These are phyloP conservation scores for Kandelia obovata DNA, from an alignment of 345 rosid species.

Conservation along the genomic window DNA sequence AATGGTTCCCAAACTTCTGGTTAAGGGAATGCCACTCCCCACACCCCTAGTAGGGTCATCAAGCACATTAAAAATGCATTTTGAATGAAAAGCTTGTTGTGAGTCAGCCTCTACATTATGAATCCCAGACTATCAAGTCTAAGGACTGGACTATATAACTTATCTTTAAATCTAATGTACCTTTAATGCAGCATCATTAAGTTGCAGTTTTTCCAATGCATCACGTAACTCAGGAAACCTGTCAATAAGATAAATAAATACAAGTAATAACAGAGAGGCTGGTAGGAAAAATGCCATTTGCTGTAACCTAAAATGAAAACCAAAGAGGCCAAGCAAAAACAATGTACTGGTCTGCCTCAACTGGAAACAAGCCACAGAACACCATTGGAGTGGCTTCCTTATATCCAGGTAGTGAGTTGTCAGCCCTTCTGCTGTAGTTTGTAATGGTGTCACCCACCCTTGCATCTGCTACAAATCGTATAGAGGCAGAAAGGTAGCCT, in stretches of 20 bases:
- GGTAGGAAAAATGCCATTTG: constrained; percentile 9
- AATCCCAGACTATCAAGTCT: neutral
- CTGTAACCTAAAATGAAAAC: neutral
- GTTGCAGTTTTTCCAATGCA: constrained; percentile 94
- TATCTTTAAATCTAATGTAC: constrained; percentile 25
- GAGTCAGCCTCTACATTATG: neutral
- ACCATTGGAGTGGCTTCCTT: constrained; percentile 99
- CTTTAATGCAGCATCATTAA: constrained; percentile 97
- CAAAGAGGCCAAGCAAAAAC: constrained; percentile 20
- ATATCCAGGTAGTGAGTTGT: constrained; percentile 80
- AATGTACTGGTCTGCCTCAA: constrained; percentile 95
- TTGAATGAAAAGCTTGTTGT: neutral
- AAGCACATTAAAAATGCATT: neutral
- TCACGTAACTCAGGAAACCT: constrained; percentile 94
- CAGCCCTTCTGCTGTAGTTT: constrained; percentile 63
- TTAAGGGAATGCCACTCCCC: no score
- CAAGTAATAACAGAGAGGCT: constrained; percentile 8
- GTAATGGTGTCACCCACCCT: constrained; percentile 96
- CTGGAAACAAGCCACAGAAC: constrained; percentile 96
- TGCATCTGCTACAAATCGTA: constrained; percentile 96
- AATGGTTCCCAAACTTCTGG: no score
- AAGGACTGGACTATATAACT: neutral
- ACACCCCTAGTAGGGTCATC: neutral
- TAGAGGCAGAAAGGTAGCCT: constrained; percentile 93
- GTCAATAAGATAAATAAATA: constrained; percentile 28